Percentiles rank a stretch among this genome's conserved stretches.
phyloP scores from a whole-genome alignment of 192 early-diverging fungal species.

The Rhizophagus clarus region DNA sequence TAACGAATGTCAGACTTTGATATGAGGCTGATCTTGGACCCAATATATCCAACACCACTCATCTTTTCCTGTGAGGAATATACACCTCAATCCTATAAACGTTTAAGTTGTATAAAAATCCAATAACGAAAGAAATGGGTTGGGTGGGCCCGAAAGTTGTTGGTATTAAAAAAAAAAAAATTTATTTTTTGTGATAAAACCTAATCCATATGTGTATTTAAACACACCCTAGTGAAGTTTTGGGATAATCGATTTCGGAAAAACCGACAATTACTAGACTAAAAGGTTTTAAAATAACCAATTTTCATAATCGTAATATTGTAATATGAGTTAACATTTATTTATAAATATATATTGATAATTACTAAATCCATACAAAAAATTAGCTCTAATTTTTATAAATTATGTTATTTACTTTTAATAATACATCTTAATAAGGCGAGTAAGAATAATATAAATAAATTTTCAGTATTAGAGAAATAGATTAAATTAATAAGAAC shows the following conservation, averaged over 20 bases:
- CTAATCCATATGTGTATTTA: not conserved
- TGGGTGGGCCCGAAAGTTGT: not conserved
- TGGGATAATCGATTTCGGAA: not conserved
- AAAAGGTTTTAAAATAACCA: no score
- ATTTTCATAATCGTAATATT: no score
- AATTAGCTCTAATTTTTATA: no score
- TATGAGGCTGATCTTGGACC: slow-evolving; percentile 74
- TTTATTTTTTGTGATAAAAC: not conserved
- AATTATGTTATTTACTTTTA: no score
- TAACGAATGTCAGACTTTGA: slow-evolving; percentile 90
- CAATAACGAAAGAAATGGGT: not conserved
- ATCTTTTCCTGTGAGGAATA: slow-evolving; percentile 13
- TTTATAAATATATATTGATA: no score
- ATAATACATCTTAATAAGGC: no score
- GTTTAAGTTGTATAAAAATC: not conserved
- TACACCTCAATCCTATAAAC: not conserved
- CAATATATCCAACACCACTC: slow-evolving; percentile 55
- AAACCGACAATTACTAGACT: no score
- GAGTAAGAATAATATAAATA: no score
- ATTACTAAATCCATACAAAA: no score
- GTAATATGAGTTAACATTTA: no score
- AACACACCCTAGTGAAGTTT: not conserved
- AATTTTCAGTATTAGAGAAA: no score
- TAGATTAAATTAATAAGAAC: no score
- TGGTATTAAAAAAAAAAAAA: not conserved